phyloP scores from a whole-genome alignment of 1,284 basidiomycete genomes.

The Fomitopsis pinicola region DNA sequence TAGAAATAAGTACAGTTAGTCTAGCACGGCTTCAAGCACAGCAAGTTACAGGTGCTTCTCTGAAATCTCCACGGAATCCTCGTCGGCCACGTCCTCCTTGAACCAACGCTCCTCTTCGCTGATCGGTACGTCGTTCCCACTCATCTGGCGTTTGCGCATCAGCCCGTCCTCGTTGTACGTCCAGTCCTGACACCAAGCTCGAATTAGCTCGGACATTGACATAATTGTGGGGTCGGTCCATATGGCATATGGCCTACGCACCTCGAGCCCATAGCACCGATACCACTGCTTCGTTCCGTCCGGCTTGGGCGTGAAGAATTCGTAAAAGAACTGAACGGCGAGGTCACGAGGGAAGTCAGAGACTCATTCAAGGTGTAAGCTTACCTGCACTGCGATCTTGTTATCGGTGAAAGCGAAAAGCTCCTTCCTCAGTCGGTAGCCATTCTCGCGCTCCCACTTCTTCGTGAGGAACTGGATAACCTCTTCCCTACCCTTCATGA shows the following conservation, averaged over 20 bases:
- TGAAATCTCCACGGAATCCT: slow-evolving; percentile 22
- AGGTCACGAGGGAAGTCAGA: background rate
- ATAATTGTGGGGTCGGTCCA: background rate
- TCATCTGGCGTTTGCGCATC: slow-evolving; percentile 57
- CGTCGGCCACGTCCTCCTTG: slow-evolving; percentile 34
- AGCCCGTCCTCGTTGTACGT: slow-evolving; percentile 49
- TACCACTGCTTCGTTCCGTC: slow-evolving; percentile 44
- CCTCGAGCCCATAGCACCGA: slow-evolving; percentile 52
- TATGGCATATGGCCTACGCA: slow-evolving; percentile 9
- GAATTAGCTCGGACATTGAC: background rate
- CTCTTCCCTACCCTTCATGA: slow-evolving; percentile 43
- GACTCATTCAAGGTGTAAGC: background rate
- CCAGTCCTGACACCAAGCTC: slow-evolving; percentile 44
- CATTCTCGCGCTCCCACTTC: slow-evolving; percentile 54
- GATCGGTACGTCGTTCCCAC: slow-evolving; percentile 54
- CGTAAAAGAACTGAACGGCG: slow-evolving; percentile 51
- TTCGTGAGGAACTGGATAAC: slow-evolving; percentile 46
- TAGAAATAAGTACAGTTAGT: background rate
- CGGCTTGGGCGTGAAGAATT: slow-evolving; percentile 38
- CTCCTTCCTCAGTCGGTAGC: slow-evolving; percentile 46
- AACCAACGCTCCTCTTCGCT: slow-evolving; percentile 52
- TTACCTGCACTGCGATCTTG: slow-evolving; percentile 51
- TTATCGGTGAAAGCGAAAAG: slow-evolving; percentile 55
- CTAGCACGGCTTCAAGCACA: background rate
- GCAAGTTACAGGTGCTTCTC: slow-evolving; percentile 17